Conservation (phyloP, 2,329 filamentous ascomycete genomes). For the Aspergillus glaucus region DNA sequence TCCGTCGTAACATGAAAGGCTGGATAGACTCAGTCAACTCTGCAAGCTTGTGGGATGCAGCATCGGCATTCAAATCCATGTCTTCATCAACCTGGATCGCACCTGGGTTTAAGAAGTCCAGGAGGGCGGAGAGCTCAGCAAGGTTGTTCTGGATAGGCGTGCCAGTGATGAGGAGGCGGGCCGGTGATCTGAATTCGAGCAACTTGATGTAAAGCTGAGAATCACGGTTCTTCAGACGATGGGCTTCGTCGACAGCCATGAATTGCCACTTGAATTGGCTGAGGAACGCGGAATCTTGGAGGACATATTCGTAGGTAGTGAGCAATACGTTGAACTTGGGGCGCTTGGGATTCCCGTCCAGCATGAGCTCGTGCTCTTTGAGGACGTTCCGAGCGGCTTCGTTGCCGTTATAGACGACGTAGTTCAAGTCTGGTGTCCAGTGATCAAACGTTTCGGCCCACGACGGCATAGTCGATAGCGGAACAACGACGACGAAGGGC, state of each 20-base stretch:
- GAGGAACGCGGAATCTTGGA: constrained; percentile 76
- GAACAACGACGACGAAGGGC: constrained; percentile 94
- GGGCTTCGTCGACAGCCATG: constrained; percentile 91
- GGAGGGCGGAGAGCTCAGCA: constrained; percentile 80
- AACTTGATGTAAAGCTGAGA: constrained; percentile 87
- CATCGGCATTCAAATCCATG: constrained; percentile 72
- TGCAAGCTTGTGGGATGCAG: constrained; percentile 79
- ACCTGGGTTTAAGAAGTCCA: constrained; percentile 97
- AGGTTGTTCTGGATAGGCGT: constrained; percentile 97
- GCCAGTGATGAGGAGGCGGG: constrained; percentile 87
- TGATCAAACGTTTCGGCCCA: constrained; percentile 98
- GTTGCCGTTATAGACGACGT: constrained; percentile 92
- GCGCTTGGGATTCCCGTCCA: constrained; percentile 78
- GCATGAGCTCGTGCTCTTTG: constrained; percentile 79
- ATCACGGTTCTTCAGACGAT: constrained; percentile 92
- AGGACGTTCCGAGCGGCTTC: constrained; percentile 81
- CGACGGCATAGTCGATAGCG: constrained; percentile 91
- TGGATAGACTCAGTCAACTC: constrained; percentile 81
- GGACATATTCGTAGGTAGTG: constrained; percentile 95
- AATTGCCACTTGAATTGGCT: constrained; percentile 96
- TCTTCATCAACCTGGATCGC: constrained; percentile 86
- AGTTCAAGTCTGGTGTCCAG: constrained; percentile 94
- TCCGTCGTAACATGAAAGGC: constrained; percentile 89
- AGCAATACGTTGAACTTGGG: constrained; percentile 97
- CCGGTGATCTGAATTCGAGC: constrained; percentile 77